Conservation (phyloP, 2,329 filamentous ascomycete species). For the Sphaerulina musiva region DNA sequence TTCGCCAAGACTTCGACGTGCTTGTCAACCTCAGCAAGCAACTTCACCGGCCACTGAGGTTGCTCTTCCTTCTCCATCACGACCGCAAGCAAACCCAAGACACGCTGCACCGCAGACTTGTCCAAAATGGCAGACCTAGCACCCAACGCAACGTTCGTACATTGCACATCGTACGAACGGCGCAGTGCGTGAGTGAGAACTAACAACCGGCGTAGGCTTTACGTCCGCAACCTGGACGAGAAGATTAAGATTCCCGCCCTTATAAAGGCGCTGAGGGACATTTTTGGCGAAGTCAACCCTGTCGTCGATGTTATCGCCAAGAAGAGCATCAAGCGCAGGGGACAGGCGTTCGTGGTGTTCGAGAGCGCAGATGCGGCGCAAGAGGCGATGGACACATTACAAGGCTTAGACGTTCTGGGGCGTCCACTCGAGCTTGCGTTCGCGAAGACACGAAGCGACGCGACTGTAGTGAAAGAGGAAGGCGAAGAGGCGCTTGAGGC, state of each 20-base stretch:
- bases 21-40: too few relatives aligned
- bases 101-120: not conserved
- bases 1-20: too few relatives aligned
- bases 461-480: slow-evolving; percentile 69
- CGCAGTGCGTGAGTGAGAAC: slow-evolving; percentile 20
- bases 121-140: slow-evolving; percentile 19
- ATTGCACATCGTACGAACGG: slow-evolving; percentile 38
- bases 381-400: slow-evolving; percentile 77
- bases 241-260: slow-evolving; percentile 75
- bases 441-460: slow-evolving; percentile 79
- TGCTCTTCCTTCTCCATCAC: not conserved
- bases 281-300: slow-evolving; percentile 85
- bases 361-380: slow-evolving; percentile 71
- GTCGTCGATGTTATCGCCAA: slow-evolving; percentile 82
- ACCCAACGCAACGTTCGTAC: slow-evolving; percentile 39
- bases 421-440: slow-evolving; percentile 82
- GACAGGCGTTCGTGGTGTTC: slow-evolving; percentile 92
- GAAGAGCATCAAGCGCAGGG: slow-evolving; percentile 83
- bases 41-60: too few relatives aligned
- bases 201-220: slow-evolving; percentile 29
- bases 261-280: slow-evolving; percentile 62
- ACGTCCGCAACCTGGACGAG: slow-evolving; percentile 79
- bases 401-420: slow-evolving; percentile 87
- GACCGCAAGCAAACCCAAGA: not conserved
- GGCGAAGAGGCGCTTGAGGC: slow-evolving; percentile 73